Evolutionary conservation across 441 rosid species (phyloP).

Genomic region (Erodium moschatum): DNA sequence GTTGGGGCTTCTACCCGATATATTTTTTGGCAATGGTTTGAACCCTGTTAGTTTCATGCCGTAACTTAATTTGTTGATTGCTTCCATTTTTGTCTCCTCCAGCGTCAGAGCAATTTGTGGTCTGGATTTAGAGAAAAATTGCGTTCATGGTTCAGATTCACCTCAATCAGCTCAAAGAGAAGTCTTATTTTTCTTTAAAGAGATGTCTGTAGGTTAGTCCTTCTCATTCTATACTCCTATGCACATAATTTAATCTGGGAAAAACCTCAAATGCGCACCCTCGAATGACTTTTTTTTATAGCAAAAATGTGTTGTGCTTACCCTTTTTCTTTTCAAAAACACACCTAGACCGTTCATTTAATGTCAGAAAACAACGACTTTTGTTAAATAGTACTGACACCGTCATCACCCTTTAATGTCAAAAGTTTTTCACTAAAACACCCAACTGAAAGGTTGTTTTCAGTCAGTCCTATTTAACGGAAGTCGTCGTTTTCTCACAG

Average conservation of each 20-base stretch:
- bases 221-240: conserved; percentile 6
- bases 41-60: too few relatives aligned
- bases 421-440: too few relatives aligned
- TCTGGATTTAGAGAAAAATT: conserved; percentile 49
- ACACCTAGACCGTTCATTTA: too few relatives aligned
- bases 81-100: conserved; percentile 17
- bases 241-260: background rate
- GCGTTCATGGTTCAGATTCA: conserved; percentile 83
- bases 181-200: conserved; percentile 63
- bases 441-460: too few relatives aligned
- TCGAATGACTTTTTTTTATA: too few relatives aligned
- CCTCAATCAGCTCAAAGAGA: conserved; percentile 60
- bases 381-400: too few relatives aligned
- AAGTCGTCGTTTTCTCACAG: too few relatives aligned
- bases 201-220: conserved; percentile 35
- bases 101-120: conserved; percentile 82
- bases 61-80: background rate
- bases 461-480: too few relatives aligned
- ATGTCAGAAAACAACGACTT: too few relatives aligned
- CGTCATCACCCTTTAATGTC: too few relatives aligned
- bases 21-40: background rate
- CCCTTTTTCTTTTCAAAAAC: too few relatives aligned
- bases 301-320: too few relatives aligned
- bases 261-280: background rate
- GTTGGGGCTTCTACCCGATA: background rate